Percentiles rank a stretch among this genome's conserved stretches.
These are phyloP conservation scores for Acanthochlamys bracteata DNA, from an alignment of 106 monocot genomes.

Conservation along the genomic window DNA sequence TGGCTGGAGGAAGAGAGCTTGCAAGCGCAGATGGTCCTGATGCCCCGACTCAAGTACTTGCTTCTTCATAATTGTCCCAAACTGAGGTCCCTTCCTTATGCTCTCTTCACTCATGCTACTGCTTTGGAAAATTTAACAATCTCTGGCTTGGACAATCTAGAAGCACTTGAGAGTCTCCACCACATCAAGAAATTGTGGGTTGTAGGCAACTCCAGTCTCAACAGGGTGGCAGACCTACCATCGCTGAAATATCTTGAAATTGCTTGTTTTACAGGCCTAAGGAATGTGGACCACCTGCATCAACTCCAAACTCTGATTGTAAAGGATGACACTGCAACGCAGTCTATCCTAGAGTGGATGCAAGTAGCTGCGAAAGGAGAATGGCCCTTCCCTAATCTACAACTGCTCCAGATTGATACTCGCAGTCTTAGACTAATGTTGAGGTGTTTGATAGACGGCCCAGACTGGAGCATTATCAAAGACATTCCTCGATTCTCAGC, in stretches of 20 bases:
- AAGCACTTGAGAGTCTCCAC: conserved; percentile 1
- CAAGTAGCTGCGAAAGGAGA: too few species aligned
- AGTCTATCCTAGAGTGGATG: conserved; percentile 5
- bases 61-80: background rate
- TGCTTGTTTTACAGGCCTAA: background rate
- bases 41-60: background rate
- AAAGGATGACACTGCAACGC: background rate
- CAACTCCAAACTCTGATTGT: background rate
- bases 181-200: background rate
- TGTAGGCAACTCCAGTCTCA: background rate
- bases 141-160: background rate
- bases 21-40: background rate
- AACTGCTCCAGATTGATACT: background rate
- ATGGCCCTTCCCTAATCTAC: background rate
- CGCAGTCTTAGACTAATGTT: background rate
- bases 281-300: conserved; percentile 11
- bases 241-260: background rate
- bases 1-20: background rate
- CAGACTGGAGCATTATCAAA: background rate
- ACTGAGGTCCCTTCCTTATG: conserved; percentile 2
- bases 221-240: conserved; percentile 15
- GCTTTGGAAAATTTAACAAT: background rate
- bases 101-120: background rate
- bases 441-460: background rate
- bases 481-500: conserved; percentile 1